Conservation (phyloP, 2,329 filamentous ascomycete species). For the Sporothrix brunneoviolacea region DNA sequence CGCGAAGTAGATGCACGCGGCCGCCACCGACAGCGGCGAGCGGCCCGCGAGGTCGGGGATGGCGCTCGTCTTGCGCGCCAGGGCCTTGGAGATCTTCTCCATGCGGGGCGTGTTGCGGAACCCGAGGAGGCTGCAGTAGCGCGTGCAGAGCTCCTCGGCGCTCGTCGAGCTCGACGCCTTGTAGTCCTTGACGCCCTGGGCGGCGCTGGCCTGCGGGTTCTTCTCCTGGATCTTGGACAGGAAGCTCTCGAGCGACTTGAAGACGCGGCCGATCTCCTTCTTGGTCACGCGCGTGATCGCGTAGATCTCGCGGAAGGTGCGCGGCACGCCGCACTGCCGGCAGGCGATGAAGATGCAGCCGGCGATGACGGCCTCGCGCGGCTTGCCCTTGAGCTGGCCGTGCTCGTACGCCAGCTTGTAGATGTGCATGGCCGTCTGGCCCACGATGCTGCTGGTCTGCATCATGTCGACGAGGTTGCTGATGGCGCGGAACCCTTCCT, state of each 20-base stretch:
- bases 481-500: constrained; percentile 79
- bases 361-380: constrained; percentile 86
- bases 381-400: constrained; percentile 92
- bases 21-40: constrained; percentile 87
- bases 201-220: constrained; percentile 42
- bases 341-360: constrained; percentile 98
- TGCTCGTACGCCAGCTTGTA: constrained; percentile 93
- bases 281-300: constrained; percentile 89
- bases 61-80: constrained; percentile 70
- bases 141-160: constrained; percentile 76
- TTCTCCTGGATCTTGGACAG: constrained; percentile 66
- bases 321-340: constrained; percentile 76
- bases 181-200: constrained; percentile 55
- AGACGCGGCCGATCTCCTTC: constrained; percentile 94
- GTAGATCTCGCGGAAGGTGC: constrained; percentile 92
- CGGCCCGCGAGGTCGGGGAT: constrained; percentile 82
- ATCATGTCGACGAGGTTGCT: constrained; percentile 79
- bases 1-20: constrained; percentile 94
- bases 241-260: constrained; percentile 88
- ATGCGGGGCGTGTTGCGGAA: constrained; percentile 65
- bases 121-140: constrained; percentile 80
- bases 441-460: constrained; percentile 71
- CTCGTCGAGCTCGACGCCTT: constrained; percentile 69
- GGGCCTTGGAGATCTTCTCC: constrained; percentile 69
- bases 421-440: constrained; percentile 87